These are phyloP conservation scores for Globisporangium rhizosaccharum DNA, from an alignment of 352 stramenopile species.

Conservation along the genomic window DNA sequence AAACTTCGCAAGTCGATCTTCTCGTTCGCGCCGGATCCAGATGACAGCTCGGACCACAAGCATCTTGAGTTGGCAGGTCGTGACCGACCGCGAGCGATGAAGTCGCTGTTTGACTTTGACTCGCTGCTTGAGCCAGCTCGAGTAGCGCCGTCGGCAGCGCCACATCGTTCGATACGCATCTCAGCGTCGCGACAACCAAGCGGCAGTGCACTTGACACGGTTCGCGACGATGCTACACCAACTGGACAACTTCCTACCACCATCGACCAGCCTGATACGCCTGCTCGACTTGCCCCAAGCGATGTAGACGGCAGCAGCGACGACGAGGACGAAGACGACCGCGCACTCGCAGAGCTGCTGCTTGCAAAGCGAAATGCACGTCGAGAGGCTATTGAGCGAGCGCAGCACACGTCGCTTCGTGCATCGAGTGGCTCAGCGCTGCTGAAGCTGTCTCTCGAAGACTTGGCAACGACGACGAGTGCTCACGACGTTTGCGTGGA, in stretches of 20 bases:
- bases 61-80: not conserved
- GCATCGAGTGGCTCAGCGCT: not conserved
- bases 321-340: constrained; percentile 8
- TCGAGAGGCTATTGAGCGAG: constrained; percentile 1
- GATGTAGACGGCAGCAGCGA: not conserved
- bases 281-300: not conserved
- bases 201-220: no score
- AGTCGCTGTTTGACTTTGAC: constrained; percentile 49
- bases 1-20: constrained; percentile 19
- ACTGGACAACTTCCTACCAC: not conserved
- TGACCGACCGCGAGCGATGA: not conserved
- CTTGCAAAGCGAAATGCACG: constrained; percentile 10
- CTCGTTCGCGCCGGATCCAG: constrained; percentile 13
- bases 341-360: constrained; percentile 5
- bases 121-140: constrained; percentile 25
- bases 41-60: no score
- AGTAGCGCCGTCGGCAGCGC: not conserved
- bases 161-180: not conserved
- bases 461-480: not conserved
- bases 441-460: constrained; percentile 1
- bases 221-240: not conserved
- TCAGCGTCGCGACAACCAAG: not conserved
- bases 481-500: not conserved
- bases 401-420: not conserved
- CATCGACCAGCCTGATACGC: no score